Evolutionary conservation across 495 filamentous ascomycete species (phyloP), one percentile per base, ranked within the genome.

Genomic region (Copromyces sp.): DNA sequence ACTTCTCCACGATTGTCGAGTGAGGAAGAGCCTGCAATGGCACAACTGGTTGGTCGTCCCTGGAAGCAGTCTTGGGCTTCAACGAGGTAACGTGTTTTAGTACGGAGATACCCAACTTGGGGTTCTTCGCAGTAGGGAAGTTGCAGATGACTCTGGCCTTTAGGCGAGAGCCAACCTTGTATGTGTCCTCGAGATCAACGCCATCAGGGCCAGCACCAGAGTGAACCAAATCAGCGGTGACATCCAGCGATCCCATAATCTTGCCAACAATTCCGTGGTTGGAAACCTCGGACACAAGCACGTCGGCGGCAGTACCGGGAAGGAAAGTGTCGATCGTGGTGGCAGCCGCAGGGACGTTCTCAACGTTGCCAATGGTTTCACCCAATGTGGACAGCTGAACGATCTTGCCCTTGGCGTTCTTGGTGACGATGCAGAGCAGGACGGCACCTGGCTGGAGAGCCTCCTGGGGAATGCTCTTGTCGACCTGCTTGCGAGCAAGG

Each of bases 271-370:
- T 78, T 7, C 88, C 87, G 53, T 84, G 81, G 39, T 81, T 81
- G 39, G 87, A 87, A 39, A 93, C 85, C 35, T 97, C 92, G 1
- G 92, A 90, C 37, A 98, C 83, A 70, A 98, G 84, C 53, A 97
- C 86, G 74, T 98, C 93, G 40, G 95, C 93, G 20, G 92, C 91
- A 68, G 92, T 93, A 69, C 95, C 95, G 3, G 95, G 95, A 9
- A 97, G 85, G 81, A 94, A 96, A n/a, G 91, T 87, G 80, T 92
- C 90, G 78, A 99, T 90, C 2, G 92, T 95, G 24, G 94, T 94
- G 3, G 95, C 94, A 20, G 91, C 87, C 53, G 81, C 86, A 7
- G 97, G 84, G 79, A 83, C 90, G 77, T 89, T 87, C 14, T 86
- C 86, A 76, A 91, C 89, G 78, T 91, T 95, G 17, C 84, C 85